Base-by-base conservation (phyloP, 345 rosid species). In the Brassica rapa region DNA sequence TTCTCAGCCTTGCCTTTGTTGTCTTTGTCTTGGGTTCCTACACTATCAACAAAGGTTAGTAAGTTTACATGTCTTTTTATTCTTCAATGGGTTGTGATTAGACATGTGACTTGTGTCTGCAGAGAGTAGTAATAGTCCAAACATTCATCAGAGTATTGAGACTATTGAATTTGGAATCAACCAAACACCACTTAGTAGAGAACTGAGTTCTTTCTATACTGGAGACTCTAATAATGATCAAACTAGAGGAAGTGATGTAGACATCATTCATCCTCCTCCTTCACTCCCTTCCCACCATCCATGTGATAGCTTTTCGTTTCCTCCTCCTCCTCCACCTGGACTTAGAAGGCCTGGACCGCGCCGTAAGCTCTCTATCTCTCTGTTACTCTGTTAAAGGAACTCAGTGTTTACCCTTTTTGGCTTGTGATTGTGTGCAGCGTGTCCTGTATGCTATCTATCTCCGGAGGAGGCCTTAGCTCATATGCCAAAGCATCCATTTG, bases 241-340 rank as follows among this genome's bases (percentile, higher is more conserved):
- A 8, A 27, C 65, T 19, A 35, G 75, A 70, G 80, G 65, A 74
- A 61, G 82, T 74, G 85, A 74, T 74, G 82, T 25, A 66, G 81
- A 72, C 41, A 78, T 39, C 69, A 68, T 66, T 46, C 75, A 59
- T 78, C 78, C 41, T 80, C 73, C 86, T 80, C 80, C 81, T 77
- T 73, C 71, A 6, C 67, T 30, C 37, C 77, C 57, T 41, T 66
- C 62, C 3, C 71, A 35, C 68, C 97, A 91, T 85, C 93, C 86
- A 3, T 94, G 98, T 32, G 67, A 79, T 59, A 88, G 85, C 39
- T 90, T 94, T 81, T 70, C 92, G 11, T 83, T 88, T 67, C 96
- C 97, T 81, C 95, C 97, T 77, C 97, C 98, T 19, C 94, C 98
- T 19, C 94, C 98, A 43, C 84, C 87, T 80, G 82, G 78, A 80